These are phyloP conservation scores for Chlamydomonas urium DNA, from an alignment of 139 green algal genomes.

Conservation along the genomic window DNA sequence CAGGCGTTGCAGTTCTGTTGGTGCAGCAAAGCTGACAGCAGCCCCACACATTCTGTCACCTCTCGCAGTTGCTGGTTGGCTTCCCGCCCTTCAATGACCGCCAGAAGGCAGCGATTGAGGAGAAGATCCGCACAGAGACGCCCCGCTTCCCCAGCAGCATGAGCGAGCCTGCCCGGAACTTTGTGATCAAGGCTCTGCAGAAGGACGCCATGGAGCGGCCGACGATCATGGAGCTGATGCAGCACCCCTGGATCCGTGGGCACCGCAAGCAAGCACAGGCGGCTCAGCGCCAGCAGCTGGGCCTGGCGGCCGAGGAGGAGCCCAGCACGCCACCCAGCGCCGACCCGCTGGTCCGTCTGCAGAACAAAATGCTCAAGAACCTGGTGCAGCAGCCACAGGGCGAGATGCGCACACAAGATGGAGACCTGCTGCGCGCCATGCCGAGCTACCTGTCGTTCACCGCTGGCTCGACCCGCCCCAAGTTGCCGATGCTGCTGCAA, in stretches of 20 bases:
- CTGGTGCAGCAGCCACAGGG: no score
- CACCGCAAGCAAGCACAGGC: no score
- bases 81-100: slow-evolving; percentile 31
- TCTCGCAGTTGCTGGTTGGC: slow-evolving; percentile 31
- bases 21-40: no score
- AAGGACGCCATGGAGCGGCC: slow-evolving; percentile 51
- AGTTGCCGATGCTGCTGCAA: no score
- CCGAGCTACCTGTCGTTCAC: slow-evolving; percentile 7
- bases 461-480: no score
- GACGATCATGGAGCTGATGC: slow-evolving; percentile 33
- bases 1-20: no score
- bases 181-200: slow-evolving; percentile 50
- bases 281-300: no score
- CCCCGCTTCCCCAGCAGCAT: slow-evolving; percentile 39
- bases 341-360: no score
- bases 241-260: slow-evolving; percentile 17
- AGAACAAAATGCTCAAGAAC: no score
- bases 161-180: slow-evolving; percentile 32
- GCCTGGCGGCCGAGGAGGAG: no score
- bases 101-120: slow-evolving; percentile 40
- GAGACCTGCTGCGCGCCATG: slow-evolving; percentile 6
- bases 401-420: background rate
- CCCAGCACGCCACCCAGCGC: no score
- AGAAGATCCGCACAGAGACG: slow-evolving; percentile 54
- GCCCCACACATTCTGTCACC: no score